Percentiles rank a stretch among this genome's conserved stretches.
These are phyloP conservation scores for Leonotis leonurus DNA, from an alignment of 257 asterid genomes.

Conservation along the genomic window DNA sequence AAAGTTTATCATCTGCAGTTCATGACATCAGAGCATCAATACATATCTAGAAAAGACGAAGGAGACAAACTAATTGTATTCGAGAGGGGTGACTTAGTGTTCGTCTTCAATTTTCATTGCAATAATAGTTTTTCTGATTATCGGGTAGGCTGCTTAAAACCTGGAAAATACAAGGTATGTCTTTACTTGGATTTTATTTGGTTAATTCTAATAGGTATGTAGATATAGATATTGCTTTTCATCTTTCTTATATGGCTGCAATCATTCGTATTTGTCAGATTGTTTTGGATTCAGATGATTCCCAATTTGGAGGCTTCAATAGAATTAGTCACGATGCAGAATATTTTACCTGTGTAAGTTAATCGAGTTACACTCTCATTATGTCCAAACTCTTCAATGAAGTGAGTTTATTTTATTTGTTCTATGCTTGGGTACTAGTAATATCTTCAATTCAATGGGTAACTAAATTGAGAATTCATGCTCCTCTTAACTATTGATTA, in stretches of 20 bases:
- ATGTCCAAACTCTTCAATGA: neutral
- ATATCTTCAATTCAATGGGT: neutral
- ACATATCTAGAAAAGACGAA: constrained; percentile 77
- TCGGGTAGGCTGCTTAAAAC: constrained; percentile 72
- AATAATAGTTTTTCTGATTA: constrained; percentile 73
- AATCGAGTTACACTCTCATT: neutral
- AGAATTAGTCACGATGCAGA: constrained; percentile 65
- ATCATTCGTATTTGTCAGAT: constrained; percentile 62
- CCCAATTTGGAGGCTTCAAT: constrained; percentile 68
- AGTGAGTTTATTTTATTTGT: neutral
- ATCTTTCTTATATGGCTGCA: neutral
- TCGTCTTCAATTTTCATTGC: constrained; percentile 94
- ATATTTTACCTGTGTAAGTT: constrained; percentile 74
- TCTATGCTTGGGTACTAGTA: neutral
- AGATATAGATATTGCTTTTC: neutral
- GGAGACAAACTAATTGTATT: constrained; percentile 70
- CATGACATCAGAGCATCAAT: constrained; percentile 91
- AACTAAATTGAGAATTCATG: neutral
- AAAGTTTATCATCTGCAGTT: constrained; percentile 42
- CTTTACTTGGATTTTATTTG: too few species aligned
- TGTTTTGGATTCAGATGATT: constrained; percentile 74
- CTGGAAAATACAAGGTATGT: constrained; percentile 92
- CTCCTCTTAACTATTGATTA: neutral
- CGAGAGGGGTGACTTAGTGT: constrained; percentile 77
- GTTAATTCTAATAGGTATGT: neutral